A percentile compares a stretch with the other conserved stretches of the same genome.
Evolutionary conservation across 768 basidiomycete species (phyloP).

Genomic region (Naganishia vishniacii): DNA sequence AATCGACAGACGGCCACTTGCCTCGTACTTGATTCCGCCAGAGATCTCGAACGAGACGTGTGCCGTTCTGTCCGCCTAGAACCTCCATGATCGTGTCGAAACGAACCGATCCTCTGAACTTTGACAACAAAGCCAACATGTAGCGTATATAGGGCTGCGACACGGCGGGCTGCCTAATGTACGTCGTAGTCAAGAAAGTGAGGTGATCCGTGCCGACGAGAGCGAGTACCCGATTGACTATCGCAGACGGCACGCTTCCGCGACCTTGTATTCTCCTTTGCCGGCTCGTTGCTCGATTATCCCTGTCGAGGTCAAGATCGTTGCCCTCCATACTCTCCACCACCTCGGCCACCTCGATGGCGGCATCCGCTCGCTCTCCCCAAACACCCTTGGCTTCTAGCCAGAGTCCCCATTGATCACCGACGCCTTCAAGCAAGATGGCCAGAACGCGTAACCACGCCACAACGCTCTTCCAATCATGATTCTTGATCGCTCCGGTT

Average conservation of each 20-base stretch:
- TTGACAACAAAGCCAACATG: slow-evolving; percentile 57
- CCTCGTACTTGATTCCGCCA: slow-evolving; percentile 57
- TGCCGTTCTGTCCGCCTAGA: slow-evolving; percentile 38
- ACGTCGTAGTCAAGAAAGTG: background rate
- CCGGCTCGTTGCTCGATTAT: slow-evolving; percentile 15
- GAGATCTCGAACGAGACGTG: slow-evolving; percentile 52
- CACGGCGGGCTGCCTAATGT: background rate
- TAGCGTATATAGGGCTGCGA: slow-evolving; percentile 53
- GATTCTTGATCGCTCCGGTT: slow-evolving; percentile 35
- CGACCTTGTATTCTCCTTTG: slow-evolving; percentile 3
- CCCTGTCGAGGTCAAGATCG: slow-evolving; percentile 32
- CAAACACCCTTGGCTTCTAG: slow-evolving; percentile 35
- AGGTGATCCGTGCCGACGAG: slow-evolving; percentile 21
- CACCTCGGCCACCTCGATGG: slow-evolving; percentile 26
- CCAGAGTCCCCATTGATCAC: slow-evolving; percentile 44
- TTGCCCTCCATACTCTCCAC: slow-evolving; percentile 14
- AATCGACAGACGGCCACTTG: slow-evolving; percentile 28
- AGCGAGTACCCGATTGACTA: slow-evolving; percentile 14
- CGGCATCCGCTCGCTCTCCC: slow-evolving; percentile 25
- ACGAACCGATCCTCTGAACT: slow-evolving; percentile 57
- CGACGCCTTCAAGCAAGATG: slow-evolving; percentile 28
- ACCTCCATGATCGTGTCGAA: slow-evolving; percentile 59
- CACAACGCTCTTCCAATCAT: slow-evolving; percentile 26
- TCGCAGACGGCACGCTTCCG: slow-evolving; percentile 9
- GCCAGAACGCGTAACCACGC: slow-evolving; percentile 39